Evolutionary conservation across 352 stramenopile genomes (phyloP).

Genomic region (Phytophthora capsici): DNA sequence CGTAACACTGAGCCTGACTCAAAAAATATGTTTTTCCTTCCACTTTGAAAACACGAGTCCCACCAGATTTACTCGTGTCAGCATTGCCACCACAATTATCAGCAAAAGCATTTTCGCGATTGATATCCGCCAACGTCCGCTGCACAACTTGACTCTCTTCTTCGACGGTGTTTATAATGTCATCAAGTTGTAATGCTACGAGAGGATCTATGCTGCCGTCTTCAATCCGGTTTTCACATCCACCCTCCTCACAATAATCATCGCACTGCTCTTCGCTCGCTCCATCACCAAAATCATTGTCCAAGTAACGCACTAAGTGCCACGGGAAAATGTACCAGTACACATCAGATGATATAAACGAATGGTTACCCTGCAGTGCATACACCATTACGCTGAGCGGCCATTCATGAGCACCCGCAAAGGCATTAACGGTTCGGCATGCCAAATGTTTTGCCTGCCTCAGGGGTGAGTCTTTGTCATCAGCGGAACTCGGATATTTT

Average conservation of each 20-base stretch:
- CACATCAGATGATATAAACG: constrained; percentile 1
- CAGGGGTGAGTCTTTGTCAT: background rate
- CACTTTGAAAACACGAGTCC: background rate
- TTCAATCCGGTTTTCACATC: too few relatives aligned
- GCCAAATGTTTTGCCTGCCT: constrained; percentile 3
- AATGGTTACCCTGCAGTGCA: background rate
- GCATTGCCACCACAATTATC: background rate
- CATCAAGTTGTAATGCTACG: too few relatives aligned
- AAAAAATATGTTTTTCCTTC: background rate
- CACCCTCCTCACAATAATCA: too few relatives aligned
- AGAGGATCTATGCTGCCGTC: too few relatives aligned
- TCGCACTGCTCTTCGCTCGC: too few relatives aligned
- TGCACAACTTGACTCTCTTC: background rate
- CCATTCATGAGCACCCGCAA: constrained; percentile 13
- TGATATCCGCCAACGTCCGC: background rate
- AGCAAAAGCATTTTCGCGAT: background rate
- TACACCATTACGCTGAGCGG: constrained; percentile 10
- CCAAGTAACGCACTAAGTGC: background rate
- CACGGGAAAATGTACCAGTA: constrained; percentile 17
- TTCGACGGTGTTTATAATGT: background rate
- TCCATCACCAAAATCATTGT: background rate
- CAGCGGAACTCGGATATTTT: background rate
- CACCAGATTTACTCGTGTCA: background rate
- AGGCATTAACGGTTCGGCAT: constrained; percentile 1
- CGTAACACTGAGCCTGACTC: background rate